Conservation (phyloP, 148 eudicot genomes). For the Cornus florida region DNA sequence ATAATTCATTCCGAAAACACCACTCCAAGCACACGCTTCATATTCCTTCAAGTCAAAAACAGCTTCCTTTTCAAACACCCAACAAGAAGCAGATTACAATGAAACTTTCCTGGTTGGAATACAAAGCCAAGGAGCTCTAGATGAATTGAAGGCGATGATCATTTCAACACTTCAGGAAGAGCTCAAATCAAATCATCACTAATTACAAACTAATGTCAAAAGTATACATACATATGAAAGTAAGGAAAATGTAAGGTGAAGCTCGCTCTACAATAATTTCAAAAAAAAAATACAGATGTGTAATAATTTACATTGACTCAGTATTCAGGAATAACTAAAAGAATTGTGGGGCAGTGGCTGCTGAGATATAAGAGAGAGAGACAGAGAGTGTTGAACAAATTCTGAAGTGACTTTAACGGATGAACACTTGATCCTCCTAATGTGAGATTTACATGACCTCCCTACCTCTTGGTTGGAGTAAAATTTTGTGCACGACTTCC, state of each 20-base stretch:
- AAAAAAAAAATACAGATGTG: neutral
- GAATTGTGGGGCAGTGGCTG: neutral
- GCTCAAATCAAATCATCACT: neutral
- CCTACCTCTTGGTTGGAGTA: constrained; percentile 38
- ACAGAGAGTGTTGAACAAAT: neutral
- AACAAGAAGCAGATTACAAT: too few relatives aligned
- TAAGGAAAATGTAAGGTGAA: neutral
- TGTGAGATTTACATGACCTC: constrained; percentile 29
- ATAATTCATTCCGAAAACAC: too few relatives aligned
- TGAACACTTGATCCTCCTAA: neutral
- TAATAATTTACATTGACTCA: neutral
- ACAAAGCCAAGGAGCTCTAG: neutral
- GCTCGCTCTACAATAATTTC: neutral
- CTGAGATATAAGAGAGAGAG: too few relatives aligned
- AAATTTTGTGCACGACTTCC: constrained; percentile 26
- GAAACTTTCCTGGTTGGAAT: too few relatives aligned
- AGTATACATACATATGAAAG: neutral
- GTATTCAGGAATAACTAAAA: neutral
- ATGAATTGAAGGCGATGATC: neutral
- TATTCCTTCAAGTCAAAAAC: too few relatives aligned
- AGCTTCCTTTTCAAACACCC: too few relatives aligned
- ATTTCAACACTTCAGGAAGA: neutral
- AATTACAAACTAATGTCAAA: neutral
- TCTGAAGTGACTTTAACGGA: neutral
- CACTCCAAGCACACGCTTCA: neutral